Base-by-base conservation (phyloP, 2,329 filamentous ascomycete species). In the Huntiella moniliformis region DNA sequence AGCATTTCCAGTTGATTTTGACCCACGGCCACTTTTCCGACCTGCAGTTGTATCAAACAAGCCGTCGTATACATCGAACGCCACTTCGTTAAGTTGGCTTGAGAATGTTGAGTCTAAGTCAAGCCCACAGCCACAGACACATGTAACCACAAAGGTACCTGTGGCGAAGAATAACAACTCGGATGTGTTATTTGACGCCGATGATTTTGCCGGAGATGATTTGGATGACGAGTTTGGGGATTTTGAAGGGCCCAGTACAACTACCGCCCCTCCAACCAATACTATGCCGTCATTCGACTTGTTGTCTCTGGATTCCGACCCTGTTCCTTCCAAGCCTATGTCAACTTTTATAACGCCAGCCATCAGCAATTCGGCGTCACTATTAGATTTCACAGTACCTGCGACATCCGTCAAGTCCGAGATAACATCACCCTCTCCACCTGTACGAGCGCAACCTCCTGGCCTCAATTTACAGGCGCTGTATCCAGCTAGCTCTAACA, bases 161-260 rank as follows among this genome's bases (percentile, higher is more conserved):
- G 7, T 8, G 10, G 22, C 10, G 22, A 28, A 28, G 22, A 28
- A 28, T 28, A 28, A 28, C 1, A 61, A 73, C 38, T 59, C 70
- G 2, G 70, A 74, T 52, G 68, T 83, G 3, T 61, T 83, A 2
- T 83, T 83, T 56, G 78, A 83, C 58, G 77, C 71, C 33, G 68
- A 71, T 37, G 68, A 74, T 42, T 70, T 70, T 52, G 59, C 70
- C n/a, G 17, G 8, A 15, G 31, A 34, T 17, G 16, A 44, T 39
- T 38, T 31, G 15, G 70, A 70, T 31, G 69, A 74, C 32, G 55
- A 58, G 7, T 57, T 60, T 17, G 62, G 61, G 4, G 67, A 70
- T 76, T 77, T 60, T 51, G 41, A 49, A 51, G 31, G 53, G 47
- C 16, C 51, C 42, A 28, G 36, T 35, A 16, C 50, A 16, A 38